Percentiles rank a stretch among this genome's conserved stretches.
phyloP scores from a whole-genome alignment of 306 rosid species.

The Trichosanthes truncata region DNA sequence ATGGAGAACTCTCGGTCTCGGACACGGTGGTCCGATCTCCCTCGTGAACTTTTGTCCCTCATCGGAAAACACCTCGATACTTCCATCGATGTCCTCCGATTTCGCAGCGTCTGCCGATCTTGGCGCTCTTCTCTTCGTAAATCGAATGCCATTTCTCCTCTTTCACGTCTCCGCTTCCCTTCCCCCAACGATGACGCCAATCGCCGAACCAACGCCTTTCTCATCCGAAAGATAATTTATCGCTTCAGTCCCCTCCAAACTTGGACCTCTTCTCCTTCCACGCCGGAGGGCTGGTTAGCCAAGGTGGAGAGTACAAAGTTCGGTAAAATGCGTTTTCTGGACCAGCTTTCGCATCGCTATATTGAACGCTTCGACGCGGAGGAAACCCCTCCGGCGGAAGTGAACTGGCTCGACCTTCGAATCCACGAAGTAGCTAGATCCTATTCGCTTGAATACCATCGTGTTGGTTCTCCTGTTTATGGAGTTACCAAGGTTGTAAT shows the following conservation, averaged over 20 bases:
- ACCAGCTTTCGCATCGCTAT: background rate
- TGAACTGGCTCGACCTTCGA: background rate
- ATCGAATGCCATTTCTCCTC: background rate
- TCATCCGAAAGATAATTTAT: conserved; percentile 10
- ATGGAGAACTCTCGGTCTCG: background rate
- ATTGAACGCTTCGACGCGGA: background rate
- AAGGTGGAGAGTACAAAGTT: conserved; percentile 15
- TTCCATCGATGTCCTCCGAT: background rate
- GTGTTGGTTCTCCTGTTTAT: background rate
- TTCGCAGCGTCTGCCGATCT: background rate
- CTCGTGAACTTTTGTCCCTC: background rate
- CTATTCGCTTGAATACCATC: background rate
- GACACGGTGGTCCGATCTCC: conserved; percentile 1
- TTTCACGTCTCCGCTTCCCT: conserved; percentile 12
- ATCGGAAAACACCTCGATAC: background rate
- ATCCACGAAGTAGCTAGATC: conserved; percentile 3
- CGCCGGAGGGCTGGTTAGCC: conserved; percentile 6
- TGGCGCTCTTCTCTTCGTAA: background rate
- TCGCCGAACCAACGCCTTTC: background rate
- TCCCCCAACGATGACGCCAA: background rate
- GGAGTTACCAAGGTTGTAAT: conserved; percentile 27
- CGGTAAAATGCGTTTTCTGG: background rate
- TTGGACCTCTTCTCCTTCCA: background rate
- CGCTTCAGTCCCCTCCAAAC: background rate
- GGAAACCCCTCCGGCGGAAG: background rate